Percentiles rank a stretch among this genome's conserved stretches.
Evolutionary conservation across 306 rosid species (phyloP).

Genomic region (Styphnolobium japonicum): DNA sequence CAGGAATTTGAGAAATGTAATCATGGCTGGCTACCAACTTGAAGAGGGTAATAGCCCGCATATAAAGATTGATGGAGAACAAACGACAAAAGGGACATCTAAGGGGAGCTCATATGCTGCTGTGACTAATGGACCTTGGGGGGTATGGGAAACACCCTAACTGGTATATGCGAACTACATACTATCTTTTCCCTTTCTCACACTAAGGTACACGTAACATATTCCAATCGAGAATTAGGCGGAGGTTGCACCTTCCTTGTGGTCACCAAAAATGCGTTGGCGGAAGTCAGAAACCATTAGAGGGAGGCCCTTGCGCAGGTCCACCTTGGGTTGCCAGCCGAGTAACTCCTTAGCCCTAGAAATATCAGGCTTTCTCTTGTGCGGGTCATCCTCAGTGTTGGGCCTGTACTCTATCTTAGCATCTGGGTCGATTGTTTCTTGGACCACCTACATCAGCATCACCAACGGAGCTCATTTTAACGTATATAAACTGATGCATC

Average conservation of each 20-base stretch:
- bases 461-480: neutral
- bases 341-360: conserved; percentile 74
- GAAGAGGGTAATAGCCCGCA: conserved; percentile 16
- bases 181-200: conserved; percentile 18
- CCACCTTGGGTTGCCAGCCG: conserved; percentile 94
- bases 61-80: conserved; percentile 15
- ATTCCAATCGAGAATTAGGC: conserved; percentile 31
- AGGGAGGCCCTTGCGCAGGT: conserved; percentile 88
- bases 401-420: conserved; percentile 87
- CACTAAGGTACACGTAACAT: conserved; percentile 21
- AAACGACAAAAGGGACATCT: conserved; percentile 8
- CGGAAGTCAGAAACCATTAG: conserved; percentile 92
- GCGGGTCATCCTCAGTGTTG: conserved; percentile 97
- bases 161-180: conserved; percentile 29
- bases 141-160: conserved; percentile 14
- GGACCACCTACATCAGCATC: conserved; percentile 71
- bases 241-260: conserved; percentile 55
- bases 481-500: conserved; percentile 2
- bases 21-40: conserved; percentile 15
- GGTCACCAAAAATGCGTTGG: conserved; percentile 93
- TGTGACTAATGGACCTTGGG: conserved; percentile 20
- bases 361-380: conserved; percentile 96
- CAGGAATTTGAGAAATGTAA: conserved; percentile 30
- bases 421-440: conserved; percentile 91
- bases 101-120: neutral